Base-by-base conservation (phyloP, 169 alveolate genomes). In the Cryptosporidium canis region DNA sequence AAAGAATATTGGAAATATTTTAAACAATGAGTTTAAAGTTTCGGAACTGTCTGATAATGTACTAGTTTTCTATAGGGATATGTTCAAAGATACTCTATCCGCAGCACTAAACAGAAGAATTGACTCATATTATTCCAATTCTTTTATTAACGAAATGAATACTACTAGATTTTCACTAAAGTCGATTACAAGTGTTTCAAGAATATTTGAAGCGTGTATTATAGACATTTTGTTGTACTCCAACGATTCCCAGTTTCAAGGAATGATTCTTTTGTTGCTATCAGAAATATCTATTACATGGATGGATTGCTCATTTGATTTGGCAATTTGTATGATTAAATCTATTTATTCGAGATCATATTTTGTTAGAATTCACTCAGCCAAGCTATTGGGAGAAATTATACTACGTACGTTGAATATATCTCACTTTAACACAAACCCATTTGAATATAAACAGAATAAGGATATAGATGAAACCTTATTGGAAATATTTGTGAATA, bases 211-310 rank as follows among this genome's bases (percentile, higher is more conserved):
- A 45, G 31, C 12, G 24, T 58, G 70, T 24, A 41, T 77, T 55
- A 24, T 27, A 21, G 72, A 77, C 7, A 37, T 47, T 55, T 77
- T 77, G 33, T 18, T 41, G 21, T 58, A 77, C 18, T 77, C 87
- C 9, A 77, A 31, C 6, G 35, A 56, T 55, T 16, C 55, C 5
- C 64, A 77, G n/a, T 77, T 77, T 53, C 70, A 58, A 77, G 87
- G 87, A 58, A 77, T 77, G 87, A 21, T 63, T 1, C 43, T 77
- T 6, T 18, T 77, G 3, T 39, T 77, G 14, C 87, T 77, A 21
- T 18, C 72, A 21, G 87, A 58, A 77, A 41, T 77, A 4, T 77
- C 77, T 41, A 58, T 77, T 18, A 27, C 72, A 14, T 77, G 87
- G 87, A 2, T 0, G 5, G 87, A 77, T n/a, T 77, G 87, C 39